Percentiles rank a stretch among this genome's conserved stretches.
Evolutionary conservation across 2,329 filamentous ascomycete genomes (phyloP).

Genomic region (Dactylellina leptospora): DNA sequence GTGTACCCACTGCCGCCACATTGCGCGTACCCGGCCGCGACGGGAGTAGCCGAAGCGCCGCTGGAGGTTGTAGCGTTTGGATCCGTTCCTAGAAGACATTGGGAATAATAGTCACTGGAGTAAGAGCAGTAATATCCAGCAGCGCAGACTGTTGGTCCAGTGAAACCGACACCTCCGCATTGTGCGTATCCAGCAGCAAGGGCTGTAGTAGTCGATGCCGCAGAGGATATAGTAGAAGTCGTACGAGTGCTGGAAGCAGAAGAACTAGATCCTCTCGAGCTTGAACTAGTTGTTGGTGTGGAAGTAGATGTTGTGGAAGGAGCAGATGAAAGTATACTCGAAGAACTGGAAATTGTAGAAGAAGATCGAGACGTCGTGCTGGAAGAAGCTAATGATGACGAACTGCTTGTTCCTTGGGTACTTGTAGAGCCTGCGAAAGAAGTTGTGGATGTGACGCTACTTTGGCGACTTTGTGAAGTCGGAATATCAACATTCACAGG

Average conservation of each 20-base stretch:
- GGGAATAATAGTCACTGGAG: slow-evolving; percentile 46
- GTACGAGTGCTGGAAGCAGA: background rate
- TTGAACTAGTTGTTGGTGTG: background rate
- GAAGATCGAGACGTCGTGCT: background rate
- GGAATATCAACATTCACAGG: too few relatives aligned
- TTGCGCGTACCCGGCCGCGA: slow-evolving; percentile 21
- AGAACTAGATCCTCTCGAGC: background rate
- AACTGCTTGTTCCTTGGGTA: slow-evolving; percentile 56
- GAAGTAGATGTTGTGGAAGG: background rate
- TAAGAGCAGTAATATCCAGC: slow-evolving; percentile 28
- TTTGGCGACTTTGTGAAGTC: too few relatives aligned
- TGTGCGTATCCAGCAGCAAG: slow-evolving; percentile 17
- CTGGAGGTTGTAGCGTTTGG: too few relatives aligned
- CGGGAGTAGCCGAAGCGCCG: too few relatives aligned
- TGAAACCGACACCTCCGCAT: slow-evolving; percentile 12
- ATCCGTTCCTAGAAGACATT: slow-evolving; percentile 39
- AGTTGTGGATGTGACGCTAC: slow-evolving; percentile 24
- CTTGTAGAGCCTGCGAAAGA: background rate
- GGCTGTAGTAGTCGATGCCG: background rate
- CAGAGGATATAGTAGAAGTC: background rate
- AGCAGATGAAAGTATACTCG: background rate
- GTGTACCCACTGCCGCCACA: slow-evolving; percentile 18
- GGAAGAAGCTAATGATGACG: background rate
- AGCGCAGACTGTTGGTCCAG: slow-evolving; percentile 24
- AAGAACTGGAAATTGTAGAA: background rate